Evolutionary conservation across 1,139 yeast genomes (phyloP).

Genomic region (Candida smagusa): DNA sequence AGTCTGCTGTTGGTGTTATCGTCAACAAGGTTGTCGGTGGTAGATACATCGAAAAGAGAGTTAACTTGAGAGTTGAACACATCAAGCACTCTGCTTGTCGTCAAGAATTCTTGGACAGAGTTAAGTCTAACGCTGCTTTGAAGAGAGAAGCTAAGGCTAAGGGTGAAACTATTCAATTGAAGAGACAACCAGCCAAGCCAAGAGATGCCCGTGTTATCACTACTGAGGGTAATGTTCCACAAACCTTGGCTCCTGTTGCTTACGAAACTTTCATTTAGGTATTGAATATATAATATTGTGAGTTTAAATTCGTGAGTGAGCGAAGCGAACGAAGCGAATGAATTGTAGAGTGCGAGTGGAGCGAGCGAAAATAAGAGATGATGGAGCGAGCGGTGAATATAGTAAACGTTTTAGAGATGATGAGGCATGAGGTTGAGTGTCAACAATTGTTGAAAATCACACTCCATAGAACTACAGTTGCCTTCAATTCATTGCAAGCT

Average conservation of each 20-base stretch:
- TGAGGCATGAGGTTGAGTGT: too few species aligned
- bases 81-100: slow-evolving; percentile 99
- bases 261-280: slow-evolving; percentile 97
- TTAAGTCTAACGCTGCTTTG: slow-evolving; percentile 91
- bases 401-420: too few species aligned
- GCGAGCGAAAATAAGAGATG: too few species aligned
- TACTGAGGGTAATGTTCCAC: slow-evolving; percentile 79
- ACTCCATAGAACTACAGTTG: too few species aligned
- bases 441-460: too few species aligned
- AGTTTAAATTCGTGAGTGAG: too few species aligned
- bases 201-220: slow-evolving; percentile 86
- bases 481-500: too few species aligned
- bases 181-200: slow-evolving; percentile 99
- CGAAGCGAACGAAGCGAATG: too few species aligned
- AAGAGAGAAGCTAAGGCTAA: slow-evolving; percentile 92
- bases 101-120: slow-evolving; percentile 98
- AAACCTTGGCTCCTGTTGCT: slow-evolving; percentile 98
- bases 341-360: too few species aligned
- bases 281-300: slow-evolving; percentile 1
- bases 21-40: slow-evolving; percentile 97
- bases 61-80: slow-evolving; percentile 98
- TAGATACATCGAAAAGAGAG: slow-evolving; percentile 99
- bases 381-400: too few species aligned
- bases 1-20: slow-evolving; percentile 96
- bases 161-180: slow-evolving; percentile 87